Base-by-base conservation (phyloP, 805 yeast genomes). In the Candida caryicola region DNA sequence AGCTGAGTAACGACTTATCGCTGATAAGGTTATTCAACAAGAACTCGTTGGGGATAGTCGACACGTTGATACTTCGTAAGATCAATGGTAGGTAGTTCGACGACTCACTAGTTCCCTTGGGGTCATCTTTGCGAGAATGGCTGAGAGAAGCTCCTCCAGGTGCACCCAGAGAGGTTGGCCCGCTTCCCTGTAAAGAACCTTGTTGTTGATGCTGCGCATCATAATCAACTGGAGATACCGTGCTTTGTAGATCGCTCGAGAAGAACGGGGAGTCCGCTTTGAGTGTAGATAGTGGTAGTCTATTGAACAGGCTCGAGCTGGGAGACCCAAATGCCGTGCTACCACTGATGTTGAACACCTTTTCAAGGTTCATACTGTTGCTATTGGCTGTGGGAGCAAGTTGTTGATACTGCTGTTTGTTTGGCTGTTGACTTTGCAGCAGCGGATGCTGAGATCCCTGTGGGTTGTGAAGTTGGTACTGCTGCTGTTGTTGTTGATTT, bases 71-170 rank as follows among this genome's bases (percentile, higher is more conserved):
- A 29, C 81, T 76, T 41, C 90, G 62, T 18, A 85, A 57, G 8
- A 85, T 66, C 58, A 85, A 77, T 1, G 89, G 90, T 23, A 84
- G 57, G 59, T 81, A 81, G 46, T 81, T 83, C 4, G 85, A 62
- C 0, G 73, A 60, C 36, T 68, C 72, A 2, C 62, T 46, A 1
- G 49, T 41, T 17, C 26, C 32, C 21, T n/a, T 18, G 25, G 34
- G 14, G 5, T 15, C 25, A 12, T 31, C 36, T 35, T 36, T 9
- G 37, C 18, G 5, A 7, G 9, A 21, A 7, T 21, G 25, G n/a
- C n/a, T n/a, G n/a, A n/a, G n/a, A n/a, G n/a, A n/a, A n/a, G n/a
- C n/a, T n/a, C n/a, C n/a, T n/a, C n/a, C n/a, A n/a, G n/a, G n/a
- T n/a, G n/a, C n/a, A 21, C 25, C 25, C 25, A 21, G 25, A 7